Conservation (phyloP, 2,329 filamentous ascomycete genomes). For the Apiospora kogelbergensis region DNA sequence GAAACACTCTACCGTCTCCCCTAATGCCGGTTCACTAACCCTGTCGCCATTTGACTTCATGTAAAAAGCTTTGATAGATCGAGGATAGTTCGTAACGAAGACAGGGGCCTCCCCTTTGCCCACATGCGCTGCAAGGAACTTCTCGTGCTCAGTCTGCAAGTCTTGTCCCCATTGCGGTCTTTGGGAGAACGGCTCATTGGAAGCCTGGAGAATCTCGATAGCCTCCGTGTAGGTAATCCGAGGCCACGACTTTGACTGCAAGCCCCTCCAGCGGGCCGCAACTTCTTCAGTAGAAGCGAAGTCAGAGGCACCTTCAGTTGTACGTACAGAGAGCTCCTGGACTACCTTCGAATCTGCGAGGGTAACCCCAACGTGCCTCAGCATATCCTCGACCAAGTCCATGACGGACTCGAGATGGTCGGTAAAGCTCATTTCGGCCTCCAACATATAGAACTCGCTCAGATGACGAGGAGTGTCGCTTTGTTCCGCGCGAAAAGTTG, state of each 20-base stretch:
- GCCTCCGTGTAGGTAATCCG: conserved; percentile 82
- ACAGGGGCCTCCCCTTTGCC: conserved; percentile 61
- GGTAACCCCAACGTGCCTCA: conserved; percentile 52
- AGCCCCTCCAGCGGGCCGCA: conserved; percentile 68
- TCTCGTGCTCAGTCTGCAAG: conserved; percentile 90
- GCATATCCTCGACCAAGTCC: conserved; percentile 75
- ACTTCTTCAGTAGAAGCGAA: conserved; percentile 52
- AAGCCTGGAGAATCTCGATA: conserved; percentile 64
- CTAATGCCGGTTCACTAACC: conserved; percentile 17
- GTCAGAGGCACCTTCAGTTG: conserved; percentile 43
- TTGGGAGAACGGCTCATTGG: conserved; percentile 64
- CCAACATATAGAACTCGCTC: conserved; percentile 98
- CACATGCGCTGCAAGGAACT: conserved; percentile 69
- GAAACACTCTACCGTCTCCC: conserved; percentile 78
- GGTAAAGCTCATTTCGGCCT: conserved; percentile 83
- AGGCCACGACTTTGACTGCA: conserved; percentile 66
- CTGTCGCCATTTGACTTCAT: conserved; percentile 47
- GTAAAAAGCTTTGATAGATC: conserved; percentile 87
- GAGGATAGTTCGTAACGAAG: conserved; percentile 94
- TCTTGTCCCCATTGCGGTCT: conserved; percentile 70
- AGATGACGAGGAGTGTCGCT: conserved; percentile 93
- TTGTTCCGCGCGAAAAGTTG: conserved; percentile 89
- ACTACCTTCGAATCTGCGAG: conserved; percentile 43
- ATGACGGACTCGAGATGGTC: conserved; percentile 71
- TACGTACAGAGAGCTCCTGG: conserved; percentile 42